Evolutionary conservation across 805 yeast genomes (phyloP).

Genomic region (Zygosaccharomyces rouxii): DNA sequence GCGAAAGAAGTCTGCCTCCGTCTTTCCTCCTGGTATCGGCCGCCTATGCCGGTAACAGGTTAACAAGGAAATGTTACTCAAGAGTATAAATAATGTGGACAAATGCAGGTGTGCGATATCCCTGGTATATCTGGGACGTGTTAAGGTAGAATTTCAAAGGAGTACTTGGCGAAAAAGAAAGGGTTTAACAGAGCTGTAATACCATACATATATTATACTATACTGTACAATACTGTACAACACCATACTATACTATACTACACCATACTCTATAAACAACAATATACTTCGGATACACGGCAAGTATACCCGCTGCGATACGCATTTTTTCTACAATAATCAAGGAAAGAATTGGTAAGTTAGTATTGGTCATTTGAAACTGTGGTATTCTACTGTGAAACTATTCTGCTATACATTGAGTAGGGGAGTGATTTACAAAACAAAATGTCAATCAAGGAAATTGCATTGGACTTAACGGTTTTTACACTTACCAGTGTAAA

Average conservation of each 20-base stretch:
- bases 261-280: neutral
- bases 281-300: neutral
- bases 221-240: neutral
- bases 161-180: neutral
- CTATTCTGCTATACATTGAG: no score
- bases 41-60: neutral
- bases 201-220: neutral
- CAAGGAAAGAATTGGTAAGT: no score
- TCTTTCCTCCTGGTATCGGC: neutral
- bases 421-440: neutral
- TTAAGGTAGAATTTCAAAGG: neutral
- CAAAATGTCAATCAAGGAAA: constrained; percentile 18
- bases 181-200: neutral
- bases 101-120: neutral
- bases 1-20: neutral
- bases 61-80: neutral
- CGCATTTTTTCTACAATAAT: neutral
- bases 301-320: neutral
- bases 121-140: no score
- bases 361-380: neutral
- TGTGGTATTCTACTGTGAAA: neutral
- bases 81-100: neutral
- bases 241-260: neutral
- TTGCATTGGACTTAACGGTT: constrained; percentile 23
- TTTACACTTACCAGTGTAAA: constrained; percentile 25